phyloP scores from a whole-genome alignment of 352 stramenopile species.

The Plasmopara viticola region DNA sequence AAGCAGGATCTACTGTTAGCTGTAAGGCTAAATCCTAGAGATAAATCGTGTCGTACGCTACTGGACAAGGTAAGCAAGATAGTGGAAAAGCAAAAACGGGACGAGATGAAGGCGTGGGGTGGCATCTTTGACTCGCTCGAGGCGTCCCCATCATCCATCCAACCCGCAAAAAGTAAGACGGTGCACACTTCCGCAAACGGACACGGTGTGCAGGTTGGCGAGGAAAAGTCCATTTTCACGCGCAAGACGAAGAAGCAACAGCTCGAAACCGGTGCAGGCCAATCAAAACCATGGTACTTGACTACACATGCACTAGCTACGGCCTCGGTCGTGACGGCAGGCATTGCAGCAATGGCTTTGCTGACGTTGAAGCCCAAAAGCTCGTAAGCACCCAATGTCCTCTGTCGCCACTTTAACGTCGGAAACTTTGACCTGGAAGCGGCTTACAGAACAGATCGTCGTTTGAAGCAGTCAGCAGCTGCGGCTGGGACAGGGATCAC shows the following conservation, averaged over 20 bases:
- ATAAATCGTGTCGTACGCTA: conserved; percentile 74
- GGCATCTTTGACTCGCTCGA: conserved; percentile 66
- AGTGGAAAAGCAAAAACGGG: conserved; percentile 64
- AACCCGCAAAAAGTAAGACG: conserved; percentile 11
- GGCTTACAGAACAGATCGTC: too few relatives aligned
- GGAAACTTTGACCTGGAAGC: background rate
- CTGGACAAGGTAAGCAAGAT: conserved; percentile 67
- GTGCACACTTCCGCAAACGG: background rate
- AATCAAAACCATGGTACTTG: conserved; percentile 49
- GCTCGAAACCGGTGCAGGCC: conserved; percentile 2
- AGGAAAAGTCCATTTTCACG: conserved; percentile 68
- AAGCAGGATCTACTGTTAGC: conserved; percentile 74
- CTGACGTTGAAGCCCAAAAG: conserved; percentile 57
- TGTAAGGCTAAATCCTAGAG: conserved; percentile 71
- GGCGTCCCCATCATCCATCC: conserved; percentile 20
- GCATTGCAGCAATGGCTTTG: conserved; percentile 54
- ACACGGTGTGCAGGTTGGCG: conserved; percentile 1
- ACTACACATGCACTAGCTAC: conserved; percentile 51
- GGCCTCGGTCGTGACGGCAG: conserved; percentile 63
- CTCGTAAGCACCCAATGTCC: conserved; percentile 19
- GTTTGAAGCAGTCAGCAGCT: conserved; percentile 12
- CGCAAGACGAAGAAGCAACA: conserved; percentile 46
- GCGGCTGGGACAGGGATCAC: conserved; percentile 21
- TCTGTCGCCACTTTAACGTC: conserved; percentile 16
- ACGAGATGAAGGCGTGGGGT: conserved; percentile 78